Evolutionary conservation across 163 green algal genomes (phyloP), one percentile per base, ranked within the genome.

Genomic region (Chloromonas sp.): DNA sequence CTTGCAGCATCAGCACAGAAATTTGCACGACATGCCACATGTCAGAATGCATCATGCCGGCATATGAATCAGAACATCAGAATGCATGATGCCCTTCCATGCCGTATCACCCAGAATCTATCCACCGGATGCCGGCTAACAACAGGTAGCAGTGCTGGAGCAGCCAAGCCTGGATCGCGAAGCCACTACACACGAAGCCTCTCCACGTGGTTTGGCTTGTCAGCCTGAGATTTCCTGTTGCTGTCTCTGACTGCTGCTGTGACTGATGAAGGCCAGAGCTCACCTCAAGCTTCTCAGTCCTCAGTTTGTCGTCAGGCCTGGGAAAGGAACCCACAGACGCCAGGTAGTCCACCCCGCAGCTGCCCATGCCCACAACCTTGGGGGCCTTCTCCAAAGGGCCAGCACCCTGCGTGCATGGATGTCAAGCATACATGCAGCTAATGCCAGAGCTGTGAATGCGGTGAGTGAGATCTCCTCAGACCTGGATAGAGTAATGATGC

Each of bases 251-350:
- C 36, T 36, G 36, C 36, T 36, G 36, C 36, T 36, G 36, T 36
- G 36, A 36, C 36, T 36, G 36, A 61, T 8, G 66, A 8, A 15
- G 13, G 8, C 61, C 13, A 59, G 0, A 14, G 76, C 87, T 60
- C 71, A 96, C 92, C 90, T 98, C 92, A 8, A 99, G 89, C 70
- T 85, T 86, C 77, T 98, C 93, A 0, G 97, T 98, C 2, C 97
- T 88, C 0, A 99, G 90, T 88, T 99, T 99, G 13, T 98, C 91
- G 84, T 99, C 96, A 14, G 97, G 95, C 60, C 92, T 87, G n/a
- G 97, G 97, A 81, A 93, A 99, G 0, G 84, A 81, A 0, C 91
- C 91, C 1, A 99, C 94, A 13, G 92, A 90, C 1, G 97, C 97
- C 15, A 99, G 89, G 84, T 98, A 98, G 88, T 99, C 97, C 1